Evolutionary conservation across 352 stramenopile genomes (phyloP).

Genomic region (Phytophthora constricta): DNA sequence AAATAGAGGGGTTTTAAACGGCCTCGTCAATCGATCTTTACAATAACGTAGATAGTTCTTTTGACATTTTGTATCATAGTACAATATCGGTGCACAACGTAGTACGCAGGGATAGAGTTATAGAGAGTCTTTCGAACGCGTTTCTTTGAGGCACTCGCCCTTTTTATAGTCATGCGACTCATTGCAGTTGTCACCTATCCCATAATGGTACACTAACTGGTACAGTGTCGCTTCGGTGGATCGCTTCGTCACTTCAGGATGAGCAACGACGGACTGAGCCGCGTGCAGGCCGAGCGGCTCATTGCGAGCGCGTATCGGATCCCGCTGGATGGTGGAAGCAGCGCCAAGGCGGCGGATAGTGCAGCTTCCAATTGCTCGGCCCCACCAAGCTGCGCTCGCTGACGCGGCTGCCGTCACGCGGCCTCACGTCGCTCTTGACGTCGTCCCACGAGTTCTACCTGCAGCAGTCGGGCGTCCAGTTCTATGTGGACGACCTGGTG

Average conservation of each 20-base stretch:
- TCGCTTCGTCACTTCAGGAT: slow-evolving; percentile 10
- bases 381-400: slow-evolving; percentile 26
- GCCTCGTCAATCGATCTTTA: neutral
- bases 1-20: neutral
- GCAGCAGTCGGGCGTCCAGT: slow-evolving; percentile 59
- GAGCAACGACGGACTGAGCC: slow-evolving; percentile 36
- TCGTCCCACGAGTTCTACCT: slow-evolving; percentile 52
- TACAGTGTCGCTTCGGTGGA: neutral
- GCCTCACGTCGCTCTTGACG: slow-evolving; percentile 12
- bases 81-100: too few relatives aligned
- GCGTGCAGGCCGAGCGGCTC: slow-evolving; percentile 53
- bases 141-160: too few relatives aligned
- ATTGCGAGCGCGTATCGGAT: slow-evolving; percentile 48
- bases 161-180: too few relatives aligned
- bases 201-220: too few relatives aligned
- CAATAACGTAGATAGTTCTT: too few relatives aligned
- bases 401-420: slow-evolving; percentile 27
- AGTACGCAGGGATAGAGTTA: too few relatives aligned
- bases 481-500: slow-evolving; percentile 64
- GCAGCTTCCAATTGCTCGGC: neutral
- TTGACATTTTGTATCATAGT: too few relatives aligned
- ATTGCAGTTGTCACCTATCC: too few relatives aligned
- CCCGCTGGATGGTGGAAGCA: slow-evolving; percentile 4
- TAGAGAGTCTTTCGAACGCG: too few relatives aligned
- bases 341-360: neutral